phyloP scores from a whole-genome alignment of 257 asterid species.

The Buddleja alternifolia region DNA sequence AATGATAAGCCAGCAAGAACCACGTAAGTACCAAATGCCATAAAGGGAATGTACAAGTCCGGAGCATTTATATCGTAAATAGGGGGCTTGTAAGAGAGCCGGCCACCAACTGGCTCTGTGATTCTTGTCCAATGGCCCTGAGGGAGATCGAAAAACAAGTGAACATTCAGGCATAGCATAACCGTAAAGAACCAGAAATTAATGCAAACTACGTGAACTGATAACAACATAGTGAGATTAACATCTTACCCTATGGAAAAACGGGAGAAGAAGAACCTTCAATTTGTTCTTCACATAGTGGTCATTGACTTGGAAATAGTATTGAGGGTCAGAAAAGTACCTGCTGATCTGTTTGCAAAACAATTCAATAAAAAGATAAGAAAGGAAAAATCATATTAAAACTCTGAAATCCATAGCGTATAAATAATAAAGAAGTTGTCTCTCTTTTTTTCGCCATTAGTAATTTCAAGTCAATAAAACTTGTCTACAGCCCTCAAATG shows the following conservation, averaged over 20 bases:
- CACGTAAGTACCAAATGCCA: slow-evolving; percentile 65
- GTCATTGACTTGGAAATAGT: slow-evolving; percentile 68
- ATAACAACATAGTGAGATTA: slow-evolving; percentile 3
- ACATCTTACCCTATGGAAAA: slow-evolving; percentile 56
- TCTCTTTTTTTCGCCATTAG: background rate
- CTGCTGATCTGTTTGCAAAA: slow-evolving; percentile 54
- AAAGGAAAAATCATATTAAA: background rate
- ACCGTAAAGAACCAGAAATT: slow-evolving; percentile 1
- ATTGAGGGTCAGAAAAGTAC: slow-evolving; percentile 63
- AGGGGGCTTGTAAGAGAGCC: slow-evolving; percentile 70
- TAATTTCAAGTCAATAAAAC: slow-evolving; percentile 2
- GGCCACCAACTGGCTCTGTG: slow-evolving; percentile 64
- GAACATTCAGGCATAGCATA: background rate
- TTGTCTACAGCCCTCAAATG: slow-evolving; percentile 1
- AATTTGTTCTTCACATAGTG: slow-evolving; percentile 60
- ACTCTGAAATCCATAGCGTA: background rate
- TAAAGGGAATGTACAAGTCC: slow-evolving; percentile 58
- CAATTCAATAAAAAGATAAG: background rate
- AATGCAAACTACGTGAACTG: background rate
- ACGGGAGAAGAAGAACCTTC: slow-evolving; percentile 63
- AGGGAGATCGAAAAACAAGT: slow-evolving; percentile 20
- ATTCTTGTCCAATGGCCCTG: slow-evolving; percentile 75
- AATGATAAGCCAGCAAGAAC: slow-evolving; percentile 59
- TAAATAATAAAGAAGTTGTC: background rate
- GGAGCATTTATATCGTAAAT: slow-evolving; percentile 66